Conservation (phyloP, 108 stramenopile species). For the Stephanodiscus triporus region DNA sequence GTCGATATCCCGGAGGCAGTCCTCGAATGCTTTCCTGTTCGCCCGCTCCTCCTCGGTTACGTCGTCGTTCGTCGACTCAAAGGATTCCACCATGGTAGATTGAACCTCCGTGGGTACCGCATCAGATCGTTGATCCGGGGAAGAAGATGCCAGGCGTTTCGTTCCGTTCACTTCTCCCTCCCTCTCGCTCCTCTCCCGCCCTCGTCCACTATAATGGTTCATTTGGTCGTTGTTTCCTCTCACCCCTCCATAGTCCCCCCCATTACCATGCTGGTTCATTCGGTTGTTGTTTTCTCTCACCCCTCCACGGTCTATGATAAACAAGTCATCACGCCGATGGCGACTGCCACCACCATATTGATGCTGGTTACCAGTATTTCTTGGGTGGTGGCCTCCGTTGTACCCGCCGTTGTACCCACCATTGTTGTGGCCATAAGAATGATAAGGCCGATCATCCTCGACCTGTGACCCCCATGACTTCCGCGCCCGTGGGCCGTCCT, state of each 20-base stretch:
- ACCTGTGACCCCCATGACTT: not conserved
- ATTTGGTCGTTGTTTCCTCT: not conserved
- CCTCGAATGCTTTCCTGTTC: slow-evolving; percentile 2
- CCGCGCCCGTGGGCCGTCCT: not conserved
- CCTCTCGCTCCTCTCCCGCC: not conserved
- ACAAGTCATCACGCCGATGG: not conserved
- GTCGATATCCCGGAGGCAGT: slow-evolving; percentile 1
- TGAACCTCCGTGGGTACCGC: no score
- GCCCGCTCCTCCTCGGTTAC: not conserved
- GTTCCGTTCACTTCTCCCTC: not conserved
- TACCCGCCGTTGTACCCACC: not conserved
- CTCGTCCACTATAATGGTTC: not conserved
- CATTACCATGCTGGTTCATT: no score
- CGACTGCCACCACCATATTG: no score
- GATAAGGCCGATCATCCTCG: no score
- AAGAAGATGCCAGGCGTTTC: no score
- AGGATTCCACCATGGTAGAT: not conserved
- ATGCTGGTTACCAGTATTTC: not conserved
- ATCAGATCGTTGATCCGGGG: no score
- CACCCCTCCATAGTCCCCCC: not conserved
- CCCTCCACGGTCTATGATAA: not conserved
- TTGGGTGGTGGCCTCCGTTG: not conserved
- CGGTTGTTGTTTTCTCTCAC: not conserved
- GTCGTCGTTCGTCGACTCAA: not conserved
- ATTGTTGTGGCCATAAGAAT: not conserved